Conservation (phyloP, 352 stramenopile genomes). For the Globisporangium cylindrosporum region DNA sequence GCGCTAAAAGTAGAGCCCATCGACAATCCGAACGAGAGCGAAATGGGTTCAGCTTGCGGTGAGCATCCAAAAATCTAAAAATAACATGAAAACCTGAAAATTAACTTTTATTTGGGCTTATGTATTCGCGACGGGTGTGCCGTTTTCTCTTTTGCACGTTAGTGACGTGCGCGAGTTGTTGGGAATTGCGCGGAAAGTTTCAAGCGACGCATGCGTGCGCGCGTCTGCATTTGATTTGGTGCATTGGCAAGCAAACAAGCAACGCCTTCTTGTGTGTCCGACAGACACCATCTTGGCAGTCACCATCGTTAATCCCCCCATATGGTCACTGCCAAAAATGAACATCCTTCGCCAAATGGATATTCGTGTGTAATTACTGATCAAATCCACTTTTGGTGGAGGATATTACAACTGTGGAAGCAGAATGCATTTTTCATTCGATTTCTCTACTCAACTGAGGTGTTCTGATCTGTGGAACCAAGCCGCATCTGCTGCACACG, state of each 20-base stretch:
- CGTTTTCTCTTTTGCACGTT: not conserved
- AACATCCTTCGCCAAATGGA: not conserved
- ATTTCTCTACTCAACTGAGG: not conserved
- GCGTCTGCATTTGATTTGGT: too few relatives aligned
- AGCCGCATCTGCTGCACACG: not conserved
- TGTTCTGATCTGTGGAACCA: not conserved
- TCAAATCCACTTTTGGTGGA: not conserved
- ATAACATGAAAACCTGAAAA: not conserved
- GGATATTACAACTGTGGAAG: not conserved
- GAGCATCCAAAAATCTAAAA: not conserved
- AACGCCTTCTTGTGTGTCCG: not conserved
- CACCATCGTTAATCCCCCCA: not conserved
- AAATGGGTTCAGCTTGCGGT: conserved; percentile 9
- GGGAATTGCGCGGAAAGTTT: not conserved
- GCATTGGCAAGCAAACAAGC: too few relatives aligned
- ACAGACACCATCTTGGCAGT: not conserved
- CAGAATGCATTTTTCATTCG: not conserved
- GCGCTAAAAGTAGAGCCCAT: not conserved
- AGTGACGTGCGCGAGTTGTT: not conserved
- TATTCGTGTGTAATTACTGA: not conserved
- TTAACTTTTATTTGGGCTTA: not conserved
- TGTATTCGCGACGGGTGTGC: not conserved
- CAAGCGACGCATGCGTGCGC: not conserved
- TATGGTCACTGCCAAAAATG: not conserved
- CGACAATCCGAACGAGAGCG: conserved; percentile 7